A percentile compares a stretch with the other conserved stretches of the same genome.
Conservation (phyloP, 306 rosid genomes). For the Begonia peltatifolia region DNA sequence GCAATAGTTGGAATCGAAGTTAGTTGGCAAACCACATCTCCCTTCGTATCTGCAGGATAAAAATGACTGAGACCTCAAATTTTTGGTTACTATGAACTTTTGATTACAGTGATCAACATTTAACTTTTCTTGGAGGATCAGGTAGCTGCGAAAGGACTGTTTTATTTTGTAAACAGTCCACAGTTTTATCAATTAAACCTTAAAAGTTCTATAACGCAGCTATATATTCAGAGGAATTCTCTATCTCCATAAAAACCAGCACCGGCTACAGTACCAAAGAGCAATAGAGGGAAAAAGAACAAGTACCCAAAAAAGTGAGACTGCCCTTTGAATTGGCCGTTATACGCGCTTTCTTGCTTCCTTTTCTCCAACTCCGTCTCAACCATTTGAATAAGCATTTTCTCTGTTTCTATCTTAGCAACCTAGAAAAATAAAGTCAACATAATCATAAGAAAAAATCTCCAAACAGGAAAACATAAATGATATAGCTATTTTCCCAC, state of each 20-base stretch:
- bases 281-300: constrained; percentile 6
- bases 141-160: background rate
- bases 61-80: background rate
- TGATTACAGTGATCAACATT: background rate
- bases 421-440: constrained; percentile 35
- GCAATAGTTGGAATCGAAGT: constrained; percentile 87
- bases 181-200: too few relatives aligned
- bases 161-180: background rate
- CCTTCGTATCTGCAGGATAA: constrained; percentile 70
- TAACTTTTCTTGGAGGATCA: background rate
- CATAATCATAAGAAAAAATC: constrained; percentile 5
- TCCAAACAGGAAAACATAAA: constrained; percentile 8
- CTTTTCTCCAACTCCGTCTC: constrained; percentile 88
- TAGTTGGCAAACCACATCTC: constrained; percentile 94
- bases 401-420: constrained; percentile 97
- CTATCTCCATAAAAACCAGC: too few relatives aligned
- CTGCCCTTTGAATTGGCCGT: constrained; percentile 56
- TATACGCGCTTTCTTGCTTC: constrained; percentile 58
- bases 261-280: too few relatives aligned
- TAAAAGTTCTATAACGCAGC: background rate
- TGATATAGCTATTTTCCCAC: constrained; percentile 18
- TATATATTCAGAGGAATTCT: background rate
- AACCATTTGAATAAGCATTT: constrained; percentile 98
- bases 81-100: background rate
- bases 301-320: constrained; percentile 97